Percentiles rank a stretch among this genome's conserved stretches.
phyloP scores from a whole-genome alignment of 2,329 filamentous ascomycete species.

The Tolypocladium amazonense region DNA sequence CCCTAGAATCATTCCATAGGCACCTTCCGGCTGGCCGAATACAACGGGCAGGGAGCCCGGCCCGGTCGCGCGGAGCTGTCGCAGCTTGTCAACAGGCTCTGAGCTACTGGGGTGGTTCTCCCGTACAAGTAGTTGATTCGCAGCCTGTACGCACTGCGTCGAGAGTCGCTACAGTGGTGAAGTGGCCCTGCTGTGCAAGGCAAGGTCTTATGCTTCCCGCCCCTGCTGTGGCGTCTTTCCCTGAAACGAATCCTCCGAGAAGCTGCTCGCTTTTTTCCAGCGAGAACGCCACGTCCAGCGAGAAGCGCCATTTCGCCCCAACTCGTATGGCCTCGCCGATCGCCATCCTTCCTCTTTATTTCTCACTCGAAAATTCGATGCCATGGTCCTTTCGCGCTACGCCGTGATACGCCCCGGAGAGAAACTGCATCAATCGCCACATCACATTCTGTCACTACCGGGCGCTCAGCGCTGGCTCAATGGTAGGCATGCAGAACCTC shows the following conservation, averaged over 20 bases:
- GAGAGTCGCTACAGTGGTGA: too few species aligned
- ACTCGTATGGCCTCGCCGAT: neutral
- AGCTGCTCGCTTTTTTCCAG: neutral
- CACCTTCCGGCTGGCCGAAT: too few species aligned
- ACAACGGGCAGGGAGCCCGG: too few species aligned
- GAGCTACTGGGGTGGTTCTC: too few species aligned
- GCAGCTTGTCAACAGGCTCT: too few species aligned
- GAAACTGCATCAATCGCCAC: neutral
- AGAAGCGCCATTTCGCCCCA: neutral
- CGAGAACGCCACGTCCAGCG: neutral
- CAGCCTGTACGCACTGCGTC: too few species aligned
- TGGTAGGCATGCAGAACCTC: neutral
- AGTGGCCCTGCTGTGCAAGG: too few species aligned
- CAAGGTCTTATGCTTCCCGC: neutral
- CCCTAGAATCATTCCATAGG: neutral
- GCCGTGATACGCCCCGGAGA: neutral
- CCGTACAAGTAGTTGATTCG: too few species aligned
- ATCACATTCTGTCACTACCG: neutral
- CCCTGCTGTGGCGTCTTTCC: neutral
- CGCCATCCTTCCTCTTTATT: neutral
- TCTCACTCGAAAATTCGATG: neutral
- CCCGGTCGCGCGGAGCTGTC: too few species aligned
- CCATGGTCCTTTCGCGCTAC: neutral
- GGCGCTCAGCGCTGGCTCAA: neutral
- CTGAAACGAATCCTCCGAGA: neutral